Percentiles rank a stretch among this genome's conserved stretches.
Conservation (phyloP, 805 yeast genomes). For the Trichomonascus vanleenenianus region DNA sequence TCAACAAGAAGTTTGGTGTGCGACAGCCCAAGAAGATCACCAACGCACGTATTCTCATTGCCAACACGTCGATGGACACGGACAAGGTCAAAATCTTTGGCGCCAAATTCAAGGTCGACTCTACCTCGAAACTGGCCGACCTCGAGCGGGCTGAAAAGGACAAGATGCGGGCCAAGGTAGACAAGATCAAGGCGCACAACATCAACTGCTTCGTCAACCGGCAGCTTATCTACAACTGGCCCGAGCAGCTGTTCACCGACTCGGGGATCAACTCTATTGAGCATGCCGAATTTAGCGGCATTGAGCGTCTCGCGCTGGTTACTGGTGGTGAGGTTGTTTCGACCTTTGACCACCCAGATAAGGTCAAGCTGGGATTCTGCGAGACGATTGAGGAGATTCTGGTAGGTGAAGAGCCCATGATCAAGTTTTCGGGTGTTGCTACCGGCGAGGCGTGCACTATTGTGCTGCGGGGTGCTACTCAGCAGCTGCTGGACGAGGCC, state of each 20-base stretch:
- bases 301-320: constrained; percentile 90
- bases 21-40: constrained; percentile 82
- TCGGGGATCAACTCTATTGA: constrained; percentile 84
- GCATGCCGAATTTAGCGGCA: constrained; percentile 98
- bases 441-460: constrained; percentile 96
- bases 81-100: constrained; percentile 97
- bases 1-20: constrained; percentile 88
- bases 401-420: constrained; percentile 86
- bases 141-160: constrained; percentile 89
- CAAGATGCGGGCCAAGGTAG: constrained; percentile 86
- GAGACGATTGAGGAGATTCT: constrained; percentile 83
- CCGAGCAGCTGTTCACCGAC: constrained; percentile 90
- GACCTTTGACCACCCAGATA: constrained; percentile 87
- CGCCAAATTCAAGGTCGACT: constrained; percentile 93
- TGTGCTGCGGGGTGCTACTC: constrained; percentile 95
- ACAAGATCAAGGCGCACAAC: constrained; percentile 79
- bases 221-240: constrained; percentile 95
- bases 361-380: constrained; percentile 81
- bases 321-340: constrained; percentile 98
- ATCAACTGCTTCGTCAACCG: constrained; percentile 90
- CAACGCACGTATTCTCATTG: constrained; percentile 81
- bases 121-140: constrained; percentile 89
- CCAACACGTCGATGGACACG: constrained; percentile 90
- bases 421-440: constrained; percentile 90
- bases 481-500: constrained; percentile 91